These are phyloP conservation scores for Pleurostoma richardsiae DNA, from an alignment of 2,329 filamentous ascomycete genomes.

Conservation along the genomic window DNA sequence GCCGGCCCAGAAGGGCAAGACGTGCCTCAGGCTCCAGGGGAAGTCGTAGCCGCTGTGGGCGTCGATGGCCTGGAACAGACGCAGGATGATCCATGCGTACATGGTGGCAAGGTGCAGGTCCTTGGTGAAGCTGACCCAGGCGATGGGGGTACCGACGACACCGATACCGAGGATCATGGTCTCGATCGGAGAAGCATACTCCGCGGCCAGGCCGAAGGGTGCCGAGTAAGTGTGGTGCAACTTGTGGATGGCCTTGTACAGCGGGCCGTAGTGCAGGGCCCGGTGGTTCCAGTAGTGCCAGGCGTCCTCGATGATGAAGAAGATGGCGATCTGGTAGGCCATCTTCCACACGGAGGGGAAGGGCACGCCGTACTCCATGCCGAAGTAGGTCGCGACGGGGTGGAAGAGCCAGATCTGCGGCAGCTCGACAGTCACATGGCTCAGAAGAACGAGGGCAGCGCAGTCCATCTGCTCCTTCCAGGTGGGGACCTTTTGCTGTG, in stretches of 20 bases:
- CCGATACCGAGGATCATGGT: slow-evolving; percentile 91
- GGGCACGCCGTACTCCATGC: slow-evolving; percentile 80
- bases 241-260: slow-evolving; percentile 98
- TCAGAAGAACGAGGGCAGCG: slow-evolving; percentile 85
- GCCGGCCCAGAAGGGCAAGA: slow-evolving; percentile 96
- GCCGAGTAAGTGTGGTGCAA: slow-evolving; percentile 99
- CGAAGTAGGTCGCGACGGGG: slow-evolving; percentile 88
- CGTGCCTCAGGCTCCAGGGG: slow-evolving; percentile 92
- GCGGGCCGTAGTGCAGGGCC: slow-evolving; percentile 84
- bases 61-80: slow-evolving; percentile 96
- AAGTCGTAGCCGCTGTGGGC: slow-evolving; percentile 98
- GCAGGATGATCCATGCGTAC: slow-evolving; percentile 92
- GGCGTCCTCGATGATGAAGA: slow-evolving; percentile 93
- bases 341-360: slow-evolving; percentile 86
- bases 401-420: slow-evolving; percentile 99
- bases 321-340: slow-evolving; percentile 83
- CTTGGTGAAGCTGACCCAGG: slow-evolving; percentile 77
- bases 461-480: slow-evolving; percentile 91
- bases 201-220: slow-evolving; percentile 90
- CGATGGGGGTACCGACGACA: slow-evolving; percentile 73
- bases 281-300: slow-evolving; percentile 99
- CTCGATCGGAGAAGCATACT: slow-evolving; percentile 97
- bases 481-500: slow-evolving; percentile 77
- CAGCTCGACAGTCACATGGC: slow-evolving; percentile 95
- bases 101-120: slow-evolving; percentile 95